Base-by-base conservation (phyloP, 306 rosid genomes). In the Quercus alba region DNA sequence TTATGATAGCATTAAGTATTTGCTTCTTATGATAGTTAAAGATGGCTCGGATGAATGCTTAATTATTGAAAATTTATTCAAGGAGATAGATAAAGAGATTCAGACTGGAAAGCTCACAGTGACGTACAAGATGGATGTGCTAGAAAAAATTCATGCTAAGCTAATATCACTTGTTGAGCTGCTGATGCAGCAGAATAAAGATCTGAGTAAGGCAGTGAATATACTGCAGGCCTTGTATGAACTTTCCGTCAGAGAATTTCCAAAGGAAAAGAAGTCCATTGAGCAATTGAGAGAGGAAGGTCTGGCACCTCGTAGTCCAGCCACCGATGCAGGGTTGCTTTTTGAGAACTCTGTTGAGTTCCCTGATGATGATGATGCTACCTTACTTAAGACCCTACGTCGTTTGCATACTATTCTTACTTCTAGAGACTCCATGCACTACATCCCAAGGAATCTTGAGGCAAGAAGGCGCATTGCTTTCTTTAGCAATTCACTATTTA, bases 401-500 rank as follows among this genome's bases (percentile, higher is more conserved):
- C 96, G 98, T 61, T 71, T 94, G 87, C 84, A 82, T 64, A 89
- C 92, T 72, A 94, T 94, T 72, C 94, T 94, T 81, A 92, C 94
- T 75, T 91, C 98, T 73, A 86, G 92, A 76, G 98, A 92, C 75
- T 81, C 97, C 0, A 94, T 94, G 97, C 88, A 88, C 75, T 87
- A 89, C 75, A 94, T 94, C 77, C 98, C 98, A 13, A 68, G 75
- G 78, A 94, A 92, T 89, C 75, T 84, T 20, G 98, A 94, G 84
- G 97, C 98, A 12, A 89, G 97, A 19, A 80, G 91, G 56, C 91
- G 98, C 51, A 83, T 94, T 74, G 94, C 98, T 78, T 94, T 94
- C 89, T 94, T 92, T 81, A 87, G 90, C 89, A 94, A 94, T 85
- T 94, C 98, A 17, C 89, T 94, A 77, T 94, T 94, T 81, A 94